These are phyloP conservation scores for Linnemannia zychae DNA, from an alignment of 192 early-diverging fungal species.

Conservation along the genomic window DNA sequence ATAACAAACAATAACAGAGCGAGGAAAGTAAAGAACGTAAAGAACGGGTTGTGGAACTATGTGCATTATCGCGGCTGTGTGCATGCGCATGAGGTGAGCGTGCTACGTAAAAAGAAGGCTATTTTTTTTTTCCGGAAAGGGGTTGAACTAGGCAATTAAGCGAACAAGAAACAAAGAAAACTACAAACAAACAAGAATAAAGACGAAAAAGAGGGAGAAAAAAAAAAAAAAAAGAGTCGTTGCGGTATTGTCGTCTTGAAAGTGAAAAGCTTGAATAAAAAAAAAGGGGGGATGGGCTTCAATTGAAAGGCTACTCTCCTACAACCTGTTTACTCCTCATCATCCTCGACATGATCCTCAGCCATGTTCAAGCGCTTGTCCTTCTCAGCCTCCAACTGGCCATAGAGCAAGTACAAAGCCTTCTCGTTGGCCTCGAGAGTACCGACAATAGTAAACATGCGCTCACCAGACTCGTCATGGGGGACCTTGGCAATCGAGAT, in stretches of 20 bases:
- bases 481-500: constrained; percentile 92
- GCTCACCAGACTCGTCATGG: constrained; percentile 84
- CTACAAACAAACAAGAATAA: background rate
- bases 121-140: background rate
- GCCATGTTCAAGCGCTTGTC: constrained; percentile 74
- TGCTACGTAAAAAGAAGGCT: background rate
- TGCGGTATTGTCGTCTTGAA: background rate
- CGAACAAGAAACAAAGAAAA: constrained; percentile 11
- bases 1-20: background rate
- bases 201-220: background rate
- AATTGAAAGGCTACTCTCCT: constrained; percentile 5
- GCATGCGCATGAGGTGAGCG: background rate
- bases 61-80: constrained; percentile 13
- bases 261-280: background rate
- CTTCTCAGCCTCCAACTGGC: constrained; percentile 90
- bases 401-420: constrained; percentile 93
- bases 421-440: constrained; percentile 88
- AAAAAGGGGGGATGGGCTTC: background rate
- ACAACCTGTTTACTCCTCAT: constrained; percentile 40
- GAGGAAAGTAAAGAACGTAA: background rate
- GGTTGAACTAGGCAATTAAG: constrained; percentile 16
- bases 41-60: background rate
- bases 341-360: constrained; percentile 53
- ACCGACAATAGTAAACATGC: constrained; percentile 94
- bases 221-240: background rate